Percentiles rank a stretch among this genome's conserved stretches.
These are phyloP conservation scores for Penicillium chermesinum DNA, from an alignment of 495 filamentous ascomycete genomes.

Conservation along the genomic window DNA sequence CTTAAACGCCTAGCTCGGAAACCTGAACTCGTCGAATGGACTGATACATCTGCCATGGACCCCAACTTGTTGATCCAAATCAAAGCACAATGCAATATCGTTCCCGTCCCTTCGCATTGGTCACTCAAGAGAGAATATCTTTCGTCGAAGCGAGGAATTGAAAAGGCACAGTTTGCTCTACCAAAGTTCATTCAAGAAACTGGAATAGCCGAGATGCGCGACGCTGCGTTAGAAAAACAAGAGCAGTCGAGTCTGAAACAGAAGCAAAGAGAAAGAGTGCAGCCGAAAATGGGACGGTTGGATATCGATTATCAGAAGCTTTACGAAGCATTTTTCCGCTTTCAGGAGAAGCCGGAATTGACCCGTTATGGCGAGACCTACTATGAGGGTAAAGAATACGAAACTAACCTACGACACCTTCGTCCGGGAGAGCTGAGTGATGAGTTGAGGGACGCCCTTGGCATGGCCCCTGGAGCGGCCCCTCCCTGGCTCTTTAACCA, in stretches of 20 bases:
- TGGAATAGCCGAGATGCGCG: conserved; percentile 95
- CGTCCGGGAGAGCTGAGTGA: conserved; percentile 87
- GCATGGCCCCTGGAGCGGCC: conserved; percentile 88
- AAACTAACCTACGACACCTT: conserved; percentile 87
- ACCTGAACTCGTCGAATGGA: conserved; percentile 96
- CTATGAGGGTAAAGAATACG: conserved; percentile 97
- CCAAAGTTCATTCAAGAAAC: conserved; percentile 98
- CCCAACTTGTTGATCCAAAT: conserved; percentile 87
- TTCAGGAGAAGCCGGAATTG: conserved; percentile 90
- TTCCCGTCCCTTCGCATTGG: conserved; percentile 93
- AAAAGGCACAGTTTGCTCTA: conserved; percentile 87
- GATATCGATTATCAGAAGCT: conserved; percentile 98
- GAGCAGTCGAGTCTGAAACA: conserved; percentile 85
- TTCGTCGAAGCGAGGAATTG: conserved; percentile 90
- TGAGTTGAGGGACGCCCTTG: conserved; percentile 85
- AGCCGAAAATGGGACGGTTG: conserved; percentile 93
- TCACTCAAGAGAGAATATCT: conserved; percentile 93
- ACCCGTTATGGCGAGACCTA: conserved; percentile 97
- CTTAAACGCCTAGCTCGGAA: conserved; percentile 87
- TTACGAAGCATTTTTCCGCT: conserved; percentile 96
- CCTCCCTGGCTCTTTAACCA: conserved; percentile 97
- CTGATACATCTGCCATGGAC: conserved; percentile 88
- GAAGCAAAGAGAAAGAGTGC: conserved; percentile 90
- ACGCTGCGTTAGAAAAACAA: conserved; percentile 93
- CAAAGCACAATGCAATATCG: conserved; percentile 91